Evolutionary conservation across 306 rosid genomes (phyloP).

Genomic region (Cucurbita argyrosperma): DNA sequence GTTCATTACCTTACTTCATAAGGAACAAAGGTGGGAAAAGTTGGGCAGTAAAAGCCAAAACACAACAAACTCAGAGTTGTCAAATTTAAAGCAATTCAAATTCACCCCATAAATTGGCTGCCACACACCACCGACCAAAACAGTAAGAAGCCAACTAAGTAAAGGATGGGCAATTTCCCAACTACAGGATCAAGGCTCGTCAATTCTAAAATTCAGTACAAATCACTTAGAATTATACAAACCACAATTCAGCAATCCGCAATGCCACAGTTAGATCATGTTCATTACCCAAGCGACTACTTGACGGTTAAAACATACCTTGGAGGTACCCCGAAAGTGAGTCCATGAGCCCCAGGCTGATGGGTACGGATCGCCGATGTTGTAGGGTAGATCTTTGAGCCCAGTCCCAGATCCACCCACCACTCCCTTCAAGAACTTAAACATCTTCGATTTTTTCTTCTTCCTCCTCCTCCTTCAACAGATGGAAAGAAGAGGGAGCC

Average conservation of each 20-base stretch:
- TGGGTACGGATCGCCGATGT: constrained; percentile 68
- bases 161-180: neutral
- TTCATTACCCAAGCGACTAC: neutral
- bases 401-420: constrained; percentile 94
- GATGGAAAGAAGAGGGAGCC: neutral
- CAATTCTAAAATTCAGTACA: neutral
- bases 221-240: neutral
- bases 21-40: neutral
- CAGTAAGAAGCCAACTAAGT: neutral
- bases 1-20: neutral
- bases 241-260: neutral
- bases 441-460: constrained; percentile 20
- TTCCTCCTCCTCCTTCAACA: neutral
- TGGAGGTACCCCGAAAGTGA: constrained; percentile 77
- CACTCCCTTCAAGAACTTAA: constrained; percentile 79
- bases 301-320: constrained; percentile 27
- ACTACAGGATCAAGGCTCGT: neutral
- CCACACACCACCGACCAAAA: neutral
- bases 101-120: neutral
- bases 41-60: neutral
- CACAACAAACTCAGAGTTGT: neutral
- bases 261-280: neutral
- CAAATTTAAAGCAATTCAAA: neutral
- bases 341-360: constrained; percentile 98
- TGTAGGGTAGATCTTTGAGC: constrained; percentile 85